Conservation (phyloP, 495 filamentous ascomycete genomes). For the Melanomma pulvis-pyrius region DNA sequence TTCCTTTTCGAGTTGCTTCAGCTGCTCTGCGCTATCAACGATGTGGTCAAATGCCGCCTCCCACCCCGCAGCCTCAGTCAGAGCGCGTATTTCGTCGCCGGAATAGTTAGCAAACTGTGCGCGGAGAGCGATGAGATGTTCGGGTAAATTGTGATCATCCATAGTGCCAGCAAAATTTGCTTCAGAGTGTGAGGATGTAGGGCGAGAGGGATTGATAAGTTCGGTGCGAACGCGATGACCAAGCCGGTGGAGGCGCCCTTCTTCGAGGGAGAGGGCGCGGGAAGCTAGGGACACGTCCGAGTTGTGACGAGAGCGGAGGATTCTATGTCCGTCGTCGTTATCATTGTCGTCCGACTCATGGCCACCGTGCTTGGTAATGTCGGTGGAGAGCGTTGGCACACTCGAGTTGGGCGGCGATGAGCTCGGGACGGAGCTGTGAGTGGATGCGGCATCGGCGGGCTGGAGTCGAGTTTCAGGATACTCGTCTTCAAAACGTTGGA, state of each 20-base stretch:
- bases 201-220: slow-evolving; percentile 54
- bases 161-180: slow-evolving; percentile 10
- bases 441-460: slow-evolving; percentile 24
- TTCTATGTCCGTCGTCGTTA: slow-evolving; percentile 23
- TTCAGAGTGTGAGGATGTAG: slow-evolving; percentile 45
- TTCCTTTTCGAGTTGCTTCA: slow-evolving; percentile 39
- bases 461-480: slow-evolving; percentile 78
- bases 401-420: slow-evolving; percentile 25
- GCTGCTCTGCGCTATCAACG: slow-evolving; percentile 44
- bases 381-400: slow-evolving; percentile 23
- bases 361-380: slow-evolving; percentile 15
- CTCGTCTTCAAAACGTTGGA: slow-evolving; percentile 92
- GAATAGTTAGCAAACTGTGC: slow-evolving; percentile 33
- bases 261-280: slow-evolving; percentile 79
- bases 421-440: slow-evolving; percentile 23
- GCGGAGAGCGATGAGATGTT: slow-evolving; percentile 31
- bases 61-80: slow-evolving; percentile 34
- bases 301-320: slow-evolving; percentile 64
- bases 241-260: slow-evolving; percentile 83
- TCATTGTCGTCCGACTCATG: slow-evolving; percentile 37
- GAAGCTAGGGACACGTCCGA: slow-evolving; percentile 80
- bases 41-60: slow-evolving; percentile 37
- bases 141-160: slow-evolving; percentile 26
- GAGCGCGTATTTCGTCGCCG: slow-evolving; percentile 41
- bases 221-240: slow-evolving; percentile 79